Percentiles rank a stretch among this genome's conserved stretches.
Evolutionary conservation across 2,329 filamentous ascomycete species (phyloP).

Genomic region (Paecilomyces fulvus): DNA sequence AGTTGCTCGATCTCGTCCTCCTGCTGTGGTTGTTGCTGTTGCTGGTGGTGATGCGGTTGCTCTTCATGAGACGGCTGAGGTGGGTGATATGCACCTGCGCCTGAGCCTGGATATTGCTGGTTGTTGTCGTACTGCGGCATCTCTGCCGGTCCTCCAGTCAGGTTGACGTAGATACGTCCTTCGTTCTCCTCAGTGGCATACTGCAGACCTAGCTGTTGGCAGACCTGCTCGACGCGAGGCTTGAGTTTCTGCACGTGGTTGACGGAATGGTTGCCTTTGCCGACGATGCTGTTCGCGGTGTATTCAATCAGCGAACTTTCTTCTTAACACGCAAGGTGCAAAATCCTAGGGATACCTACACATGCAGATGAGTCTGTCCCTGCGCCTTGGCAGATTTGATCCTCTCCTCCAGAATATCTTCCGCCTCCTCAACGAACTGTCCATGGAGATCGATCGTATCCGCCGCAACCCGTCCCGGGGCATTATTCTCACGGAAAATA

Average conservation of each 20-base stretch:
- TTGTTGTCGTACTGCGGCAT: constrained; percentile 39
- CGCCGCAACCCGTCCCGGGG: constrained; percentile 58
- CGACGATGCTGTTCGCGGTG: constrained; percentile 58
- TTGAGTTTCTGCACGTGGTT: constrained; percentile 89
- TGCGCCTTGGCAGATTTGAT: constrained; percentile 67
- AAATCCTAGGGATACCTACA: constrained; percentile 39
- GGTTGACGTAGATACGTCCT: constrained; percentile 79
- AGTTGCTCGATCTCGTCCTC: constrained; percentile 52
- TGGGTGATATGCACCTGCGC: constrained; percentile 25
- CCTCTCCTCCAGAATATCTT: constrained; percentile 77
- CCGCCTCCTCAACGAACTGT: constrained; percentile 88
- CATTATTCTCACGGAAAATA: constrained; percentile 95
- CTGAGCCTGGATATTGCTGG: constrained; percentile 25
- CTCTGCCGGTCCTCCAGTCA: constrained; percentile 61
- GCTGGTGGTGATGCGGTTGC: constrained; percentile 37
- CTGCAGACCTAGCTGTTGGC: constrained; percentile 70
- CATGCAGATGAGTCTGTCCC: constrained; percentile 77
- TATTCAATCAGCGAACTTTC: background rate
- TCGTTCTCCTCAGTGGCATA: constrained; percentile 83
- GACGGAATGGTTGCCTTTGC: constrained; percentile 81
- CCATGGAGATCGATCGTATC: constrained; percentile 95
- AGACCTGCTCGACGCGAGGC: constrained; percentile 84
- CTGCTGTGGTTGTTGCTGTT: constrained; percentile 19
- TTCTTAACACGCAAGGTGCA: background rate
- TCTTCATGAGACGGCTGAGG: constrained; percentile 27